Percentiles rank a stretch among this genome's conserved stretches.
Evolutionary conservation across 1,284 basidiomycete genomes (phyloP).

Genomic region (Hypsizygus ulmarius): DNA sequence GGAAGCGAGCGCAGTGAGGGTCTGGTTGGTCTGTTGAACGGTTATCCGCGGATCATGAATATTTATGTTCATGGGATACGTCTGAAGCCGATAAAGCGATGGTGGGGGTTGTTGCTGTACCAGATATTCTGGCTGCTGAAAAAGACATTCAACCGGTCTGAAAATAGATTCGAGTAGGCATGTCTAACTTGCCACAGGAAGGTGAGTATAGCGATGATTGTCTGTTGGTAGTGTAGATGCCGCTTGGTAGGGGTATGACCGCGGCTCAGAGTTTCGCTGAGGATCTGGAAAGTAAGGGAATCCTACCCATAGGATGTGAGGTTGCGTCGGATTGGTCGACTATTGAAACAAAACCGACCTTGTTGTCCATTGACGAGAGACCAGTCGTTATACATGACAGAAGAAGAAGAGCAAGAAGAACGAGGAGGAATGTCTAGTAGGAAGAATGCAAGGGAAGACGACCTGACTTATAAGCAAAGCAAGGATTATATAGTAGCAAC

Average conservation of each 20-base stretch:
- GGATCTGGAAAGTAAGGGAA: constrained; percentile 13
- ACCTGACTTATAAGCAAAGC: constrained; percentile 12
- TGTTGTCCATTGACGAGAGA: constrained; percentile 8
- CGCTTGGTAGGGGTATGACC: constrained; percentile 2
- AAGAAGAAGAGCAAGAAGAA: not conserved
- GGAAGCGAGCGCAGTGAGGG: constrained; percentile 19
- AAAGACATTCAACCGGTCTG: constrained; percentile 4
- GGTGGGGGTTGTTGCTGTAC: constrained; percentile 2
- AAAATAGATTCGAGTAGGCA: not conserved
- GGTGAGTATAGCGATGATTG: constrained; percentile 9
- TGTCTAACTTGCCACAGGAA: constrained; percentile 11
- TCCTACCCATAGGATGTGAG: constrained; percentile 6
- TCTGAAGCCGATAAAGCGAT: constrained; percentile 2
- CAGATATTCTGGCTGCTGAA: constrained; percentile 6
- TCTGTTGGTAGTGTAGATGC: constrained; percentile 3
- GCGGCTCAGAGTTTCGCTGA: constrained; percentile 2
- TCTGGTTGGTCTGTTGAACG: constrained; percentile 22
- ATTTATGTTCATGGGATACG: constrained; percentile 2
- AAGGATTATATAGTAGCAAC: constrained; percentile 7
- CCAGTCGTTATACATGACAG: constrained; percentile 16
- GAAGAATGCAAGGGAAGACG: constrained; percentile 1
- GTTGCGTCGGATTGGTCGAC: not conserved
- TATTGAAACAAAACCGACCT: constrained; percentile 3
- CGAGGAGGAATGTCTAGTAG: not conserved
- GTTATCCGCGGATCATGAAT: constrained; percentile 17